Percentiles rank a stretch among this genome's conserved stretches.
These are phyloP conservation scores for Cucurbita maxima DNA, from an alignment of 306 rosid species.

Conservation along the genomic window DNA sequence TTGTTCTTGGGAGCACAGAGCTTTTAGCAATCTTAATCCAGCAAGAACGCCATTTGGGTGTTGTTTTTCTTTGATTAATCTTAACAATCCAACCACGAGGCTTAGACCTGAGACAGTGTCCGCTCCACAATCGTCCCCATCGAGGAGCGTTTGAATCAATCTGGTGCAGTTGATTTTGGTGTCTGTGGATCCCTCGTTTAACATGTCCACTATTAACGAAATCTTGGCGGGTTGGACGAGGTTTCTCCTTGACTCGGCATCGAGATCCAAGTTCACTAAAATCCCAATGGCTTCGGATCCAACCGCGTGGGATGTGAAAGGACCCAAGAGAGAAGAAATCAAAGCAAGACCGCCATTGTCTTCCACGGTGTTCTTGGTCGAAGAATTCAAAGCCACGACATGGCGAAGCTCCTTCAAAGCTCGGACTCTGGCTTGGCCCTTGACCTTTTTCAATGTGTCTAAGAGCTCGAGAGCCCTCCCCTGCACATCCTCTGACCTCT, in stretches of 20 bases:
- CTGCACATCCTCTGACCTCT: conserved; percentile 53
- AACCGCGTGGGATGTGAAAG: conserved; percentile 67
- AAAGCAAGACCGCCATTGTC: conserved; percentile 34
- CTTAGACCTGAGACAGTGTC: conserved; percentile 44
- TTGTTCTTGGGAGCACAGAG: conserved; percentile 28
- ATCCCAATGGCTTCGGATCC: conserved; percentile 71
- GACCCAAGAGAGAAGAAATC: conserved; percentile 46
- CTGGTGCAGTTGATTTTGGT: conserved; percentile 69
- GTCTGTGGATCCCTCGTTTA: conserved; percentile 65
- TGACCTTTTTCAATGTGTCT: conserved; percentile 39
- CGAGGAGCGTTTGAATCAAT: conserved; percentile 35
- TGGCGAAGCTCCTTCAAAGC: conserved; percentile 43
- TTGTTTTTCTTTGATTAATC: conserved; percentile 52
- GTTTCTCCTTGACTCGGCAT: conserved; percentile 26
- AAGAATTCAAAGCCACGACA: conserved; percentile 29
- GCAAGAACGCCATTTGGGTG: conserved; percentile 38
- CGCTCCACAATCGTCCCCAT: conserved; percentile 26
- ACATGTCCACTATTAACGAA: conserved; percentile 54
- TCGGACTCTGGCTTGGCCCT: conserved; percentile 63
- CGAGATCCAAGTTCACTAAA: conserved; percentile 39
- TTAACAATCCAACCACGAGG: conserved; percentile 55
- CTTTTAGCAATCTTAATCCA: conserved; percentile 40
- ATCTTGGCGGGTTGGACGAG: conserved; percentile 52
- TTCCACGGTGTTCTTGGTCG: conserved; percentile 23
- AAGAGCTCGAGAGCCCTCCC: conserved; percentile 42